phyloP scores from a whole-genome alignment of 139 green algal genomes.

The Pleodorina starrii region DNA sequence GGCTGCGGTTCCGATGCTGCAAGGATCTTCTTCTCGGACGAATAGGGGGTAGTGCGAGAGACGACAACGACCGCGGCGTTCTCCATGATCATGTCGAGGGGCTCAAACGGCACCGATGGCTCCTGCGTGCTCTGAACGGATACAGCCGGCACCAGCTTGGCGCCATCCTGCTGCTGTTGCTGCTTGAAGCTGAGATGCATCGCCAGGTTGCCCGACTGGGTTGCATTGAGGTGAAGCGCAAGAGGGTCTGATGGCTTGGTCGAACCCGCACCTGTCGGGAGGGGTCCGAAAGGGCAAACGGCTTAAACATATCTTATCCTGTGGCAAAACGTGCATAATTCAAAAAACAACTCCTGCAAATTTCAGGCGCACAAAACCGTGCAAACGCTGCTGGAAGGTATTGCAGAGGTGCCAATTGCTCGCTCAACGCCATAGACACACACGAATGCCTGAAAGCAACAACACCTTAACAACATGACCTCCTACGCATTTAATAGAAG shows the following conservation, averaged over 20 bases:
- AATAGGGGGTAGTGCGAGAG: background rate
- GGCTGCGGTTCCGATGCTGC: background rate
- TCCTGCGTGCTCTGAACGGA: too few species aligned
- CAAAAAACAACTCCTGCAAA: too few species aligned
- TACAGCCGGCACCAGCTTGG: background rate
- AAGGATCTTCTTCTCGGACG: background rate
- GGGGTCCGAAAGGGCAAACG: background rate
- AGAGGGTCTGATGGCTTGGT: background rate
- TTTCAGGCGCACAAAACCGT: too few species aligned
- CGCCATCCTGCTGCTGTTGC: background rate
- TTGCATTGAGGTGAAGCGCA: background rate
- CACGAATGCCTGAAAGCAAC: too few species aligned
- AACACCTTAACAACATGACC: background rate
- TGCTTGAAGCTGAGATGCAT: background rate
- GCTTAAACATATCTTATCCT: background rate
- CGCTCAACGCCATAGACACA: too few species aligned
- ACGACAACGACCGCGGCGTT: slow-evolving; percentile 14
- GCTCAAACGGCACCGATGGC: background rate
- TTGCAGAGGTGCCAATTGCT: too few species aligned
- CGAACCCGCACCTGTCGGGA: background rate
- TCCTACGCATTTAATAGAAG: too few species aligned
- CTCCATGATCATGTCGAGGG: background rate
- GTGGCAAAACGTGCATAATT: too few species aligned
- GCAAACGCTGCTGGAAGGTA: too few species aligned
- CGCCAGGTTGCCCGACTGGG: background rate